phyloP scores from a whole-genome alignment of 2,329 filamentous ascomycete species.

The Cladobotryum mycophilum region DNA sequence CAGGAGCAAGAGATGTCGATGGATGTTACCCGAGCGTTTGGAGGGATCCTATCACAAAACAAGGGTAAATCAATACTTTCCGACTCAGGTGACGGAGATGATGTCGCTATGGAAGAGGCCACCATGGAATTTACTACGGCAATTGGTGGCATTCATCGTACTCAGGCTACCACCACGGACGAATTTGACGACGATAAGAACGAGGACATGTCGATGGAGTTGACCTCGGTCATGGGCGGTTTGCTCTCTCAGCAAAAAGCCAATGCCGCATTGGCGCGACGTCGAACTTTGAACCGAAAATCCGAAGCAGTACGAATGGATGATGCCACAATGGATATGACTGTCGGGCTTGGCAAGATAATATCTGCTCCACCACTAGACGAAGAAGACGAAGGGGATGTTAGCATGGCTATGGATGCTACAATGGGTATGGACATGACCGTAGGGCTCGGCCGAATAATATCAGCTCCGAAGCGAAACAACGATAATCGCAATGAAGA shows the following conservation, averaged over 20 bases:
- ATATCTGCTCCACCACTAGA: constrained; percentile 28
- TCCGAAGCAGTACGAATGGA: constrained; percentile 22
- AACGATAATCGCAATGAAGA: constrained; percentile 26
- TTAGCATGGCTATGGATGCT: constrained; percentile 12
- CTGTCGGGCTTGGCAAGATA: constrained; percentile 50
- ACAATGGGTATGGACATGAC: constrained; percentile 54
- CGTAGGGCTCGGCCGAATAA: constrained; percentile 47
- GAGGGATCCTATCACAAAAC: constrained; percentile 60
- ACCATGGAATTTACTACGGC: constrained; percentile 79
- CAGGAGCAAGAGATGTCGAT: constrained; percentile 74
- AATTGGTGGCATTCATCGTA: constrained; percentile 60
- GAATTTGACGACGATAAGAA: constrained; percentile 41
- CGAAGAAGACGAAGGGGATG: constrained; percentile 29
- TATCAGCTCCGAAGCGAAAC: constrained; percentile 27
- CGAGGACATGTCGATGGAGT: constrained; percentile 74
- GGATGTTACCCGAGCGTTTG: constrained; percentile 83
- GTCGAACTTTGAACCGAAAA: constrained; percentile 24
- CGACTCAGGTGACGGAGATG: constrained; percentile 23
- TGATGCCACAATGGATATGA: constrained; percentile 48
- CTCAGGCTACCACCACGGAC: constrained; percentile 25
- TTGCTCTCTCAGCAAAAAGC: constrained; percentile 35
- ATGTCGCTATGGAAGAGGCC: constrained; percentile 36
- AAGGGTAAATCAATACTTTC: constrained; percentile 6
- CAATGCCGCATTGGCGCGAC: constrained; percentile 19
- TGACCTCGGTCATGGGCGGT: constrained; percentile 60